Evolutionary conservation across 805 yeast genomes (phyloP).

Genomic region (Metschnikowia proteae): DNA sequence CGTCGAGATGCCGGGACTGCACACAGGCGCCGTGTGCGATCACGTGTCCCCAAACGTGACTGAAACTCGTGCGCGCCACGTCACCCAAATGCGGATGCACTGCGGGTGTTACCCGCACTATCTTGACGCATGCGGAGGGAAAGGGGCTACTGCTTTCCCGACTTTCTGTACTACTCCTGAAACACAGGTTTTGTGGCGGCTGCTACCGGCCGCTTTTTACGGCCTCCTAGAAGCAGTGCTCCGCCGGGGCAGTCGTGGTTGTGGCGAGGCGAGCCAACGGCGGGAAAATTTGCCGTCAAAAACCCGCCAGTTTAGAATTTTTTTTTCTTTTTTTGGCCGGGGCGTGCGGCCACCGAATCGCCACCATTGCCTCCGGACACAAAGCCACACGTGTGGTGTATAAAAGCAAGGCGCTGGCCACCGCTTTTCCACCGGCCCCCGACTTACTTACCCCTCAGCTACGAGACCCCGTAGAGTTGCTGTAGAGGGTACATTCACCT

Average conservation of each 20-base stretch:
- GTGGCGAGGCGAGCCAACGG: background rate
- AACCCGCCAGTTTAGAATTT: background rate
- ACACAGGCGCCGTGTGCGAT: no score
- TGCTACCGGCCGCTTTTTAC: background rate
- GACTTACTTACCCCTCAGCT: background rate
- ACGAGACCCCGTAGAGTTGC: background rate
- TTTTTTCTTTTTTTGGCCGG: slow-evolving; percentile 1
- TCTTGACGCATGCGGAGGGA: background rate
- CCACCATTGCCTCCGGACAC: background rate
- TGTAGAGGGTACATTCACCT: slow-evolving; percentile 7
- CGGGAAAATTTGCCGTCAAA: background rate
- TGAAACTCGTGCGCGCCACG: background rate
- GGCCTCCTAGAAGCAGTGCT: background rate
- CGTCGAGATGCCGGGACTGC: no score
- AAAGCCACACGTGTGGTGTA: background rate
- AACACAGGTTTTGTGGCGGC: background rate
- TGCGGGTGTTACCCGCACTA: slow-evolving; percentile 3
- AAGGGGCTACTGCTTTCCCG: background rate
- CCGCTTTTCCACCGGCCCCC: background rate
- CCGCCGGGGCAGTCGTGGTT: background rate
- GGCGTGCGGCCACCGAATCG: slow-evolving; percentile 2
- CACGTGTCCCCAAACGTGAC: no score
- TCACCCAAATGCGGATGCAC: background rate
- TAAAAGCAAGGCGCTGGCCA: background rate
- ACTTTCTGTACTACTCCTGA: background rate